Evolutionary conservation across 2,329 filamentous ascomycete species (phyloP).

Genomic region (Sporothrix sp.): DNA sequence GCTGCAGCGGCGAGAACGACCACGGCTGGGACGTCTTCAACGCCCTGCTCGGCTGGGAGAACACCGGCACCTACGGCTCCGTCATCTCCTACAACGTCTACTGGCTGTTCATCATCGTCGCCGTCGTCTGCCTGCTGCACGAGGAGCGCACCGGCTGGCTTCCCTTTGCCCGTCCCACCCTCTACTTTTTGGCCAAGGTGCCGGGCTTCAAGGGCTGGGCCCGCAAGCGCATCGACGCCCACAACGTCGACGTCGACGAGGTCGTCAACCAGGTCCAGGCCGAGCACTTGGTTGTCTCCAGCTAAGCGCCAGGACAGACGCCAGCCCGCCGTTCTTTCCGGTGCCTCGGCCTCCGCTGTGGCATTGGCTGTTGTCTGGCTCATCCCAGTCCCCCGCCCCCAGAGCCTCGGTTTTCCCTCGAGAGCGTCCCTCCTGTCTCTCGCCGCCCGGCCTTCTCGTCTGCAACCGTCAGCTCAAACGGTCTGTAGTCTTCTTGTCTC

Average conservation of each 20-base stretch:
- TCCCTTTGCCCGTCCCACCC: constrained; percentile 27
- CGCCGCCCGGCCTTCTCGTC: neutral
- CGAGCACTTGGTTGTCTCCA: constrained; percentile 9
- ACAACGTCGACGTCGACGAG: constrained; percentile 15
- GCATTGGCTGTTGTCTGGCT: neutral
- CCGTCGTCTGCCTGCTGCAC: constrained; percentile 45
- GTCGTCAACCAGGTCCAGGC: constrained; percentile 13
- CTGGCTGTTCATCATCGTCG: constrained; percentile 59
- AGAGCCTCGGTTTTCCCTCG: no score
- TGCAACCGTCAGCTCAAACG: no score
- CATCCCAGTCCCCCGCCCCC: no score
- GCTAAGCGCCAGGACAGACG: neutral
- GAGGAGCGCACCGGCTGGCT: constrained; percentile 48
- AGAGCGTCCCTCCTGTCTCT: no score
- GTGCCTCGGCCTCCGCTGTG: neutral
- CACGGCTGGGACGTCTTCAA: constrained; percentile 86
- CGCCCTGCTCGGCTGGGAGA: constrained; percentile 75
- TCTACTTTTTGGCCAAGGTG: constrained; percentile 9
- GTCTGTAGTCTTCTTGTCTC: neutral
- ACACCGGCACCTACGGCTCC: constrained; percentile 79
- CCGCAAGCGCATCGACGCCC: constrained; percentile 15
- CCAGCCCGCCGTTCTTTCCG: no score
- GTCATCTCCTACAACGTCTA: constrained; percentile 83
- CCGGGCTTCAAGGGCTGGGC: constrained; percentile 17
- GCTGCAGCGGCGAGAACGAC: constrained; percentile 64